phyloP scores from a whole-genome alignment of 176 grass and related monocot species.

The Pontederia crassipes region DNA sequence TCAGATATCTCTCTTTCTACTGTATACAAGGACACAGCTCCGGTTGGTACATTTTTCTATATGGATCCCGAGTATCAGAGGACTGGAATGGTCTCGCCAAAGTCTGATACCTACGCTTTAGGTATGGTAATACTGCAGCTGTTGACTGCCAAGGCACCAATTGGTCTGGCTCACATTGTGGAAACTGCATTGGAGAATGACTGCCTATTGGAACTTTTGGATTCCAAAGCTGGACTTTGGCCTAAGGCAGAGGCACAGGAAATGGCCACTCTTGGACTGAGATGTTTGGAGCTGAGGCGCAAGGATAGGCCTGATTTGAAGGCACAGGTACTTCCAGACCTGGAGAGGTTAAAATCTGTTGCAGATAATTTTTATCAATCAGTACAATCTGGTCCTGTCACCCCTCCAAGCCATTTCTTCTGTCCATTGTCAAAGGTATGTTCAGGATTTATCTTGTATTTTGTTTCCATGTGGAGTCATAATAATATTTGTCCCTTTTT shows the following conservation, averaged over 20 bases:
- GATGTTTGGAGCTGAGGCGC: conserved; percentile 12
- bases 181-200: conserved; percentile 10
- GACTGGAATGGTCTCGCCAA: conserved; percentile 13
- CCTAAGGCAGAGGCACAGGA: conserved; percentile 1
- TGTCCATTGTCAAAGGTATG: conserved; percentile 17
- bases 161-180: conserved; percentile 1
- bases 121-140: conserved; percentile 24
- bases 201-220: conserved; percentile 8
- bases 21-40: conserved; percentile 50
- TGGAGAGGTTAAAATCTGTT: conserved; percentile 14
- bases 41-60: conserved; percentile 83
- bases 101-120: conserved; percentile 20
- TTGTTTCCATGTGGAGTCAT: background rate
- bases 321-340: conserved; percentile 6
- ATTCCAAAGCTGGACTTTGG: conserved; percentile 12
- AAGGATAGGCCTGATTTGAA: conserved; percentile 19
- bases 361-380: background rate
- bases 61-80: conserved; percentile 90
- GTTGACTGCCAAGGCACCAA: conserved; percentile 22
- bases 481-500: background rate
- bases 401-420: conserved; percentile 8
- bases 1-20: conserved; percentile 16
- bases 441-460: background rate
- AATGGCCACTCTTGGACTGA: conserved; percentile 9
- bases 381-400: background rate